Evolutionary conservation across 495 filamentous ascomycete genomes (phyloP).

Genomic region (Penicillium robsamsonii): DNA sequence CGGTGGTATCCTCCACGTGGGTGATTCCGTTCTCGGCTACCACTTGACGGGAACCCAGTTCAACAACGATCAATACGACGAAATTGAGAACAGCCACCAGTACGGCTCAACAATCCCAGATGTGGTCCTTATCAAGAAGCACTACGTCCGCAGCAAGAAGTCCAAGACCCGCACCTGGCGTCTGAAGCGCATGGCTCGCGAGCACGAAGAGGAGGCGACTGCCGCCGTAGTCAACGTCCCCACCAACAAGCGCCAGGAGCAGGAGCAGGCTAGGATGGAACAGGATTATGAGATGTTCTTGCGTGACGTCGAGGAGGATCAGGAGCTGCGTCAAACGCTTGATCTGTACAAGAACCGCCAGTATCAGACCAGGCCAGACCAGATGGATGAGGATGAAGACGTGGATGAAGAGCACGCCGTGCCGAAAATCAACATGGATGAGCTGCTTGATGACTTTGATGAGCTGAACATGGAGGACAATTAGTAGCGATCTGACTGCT

Average conservation of each 20-base stretch:
- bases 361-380: slow-evolving; percentile 44
- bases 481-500: slow-evolving; percentile 21
- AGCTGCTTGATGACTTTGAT: slow-evolving; percentile 87
- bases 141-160: slow-evolving; percentile 84
- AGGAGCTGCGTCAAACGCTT: slow-evolving; percentile 77
- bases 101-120: slow-evolving; percentile 81
- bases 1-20: slow-evolving; percentile 79
- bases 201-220: slow-evolving; percentile 68
- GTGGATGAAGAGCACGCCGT: slow-evolving; percentile 58
- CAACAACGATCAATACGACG: slow-evolving; percentile 83
- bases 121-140: slow-evolving; percentile 93
- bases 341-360: slow-evolving; percentile 76
- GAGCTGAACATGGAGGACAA: slow-evolving; percentile 52
- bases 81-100: slow-evolving; percentile 64
- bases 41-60: slow-evolving; percentile 83
- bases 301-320: slow-evolving; percentile 92
- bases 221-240: slow-evolving; percentile 23
- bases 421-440: slow-evolving; percentile 77
- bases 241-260: slow-evolving; percentile 56
- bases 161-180: slow-evolving; percentile 86
- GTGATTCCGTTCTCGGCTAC: slow-evolving; percentile 91
- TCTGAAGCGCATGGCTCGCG: slow-evolving; percentile 86
- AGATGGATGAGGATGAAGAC: slow-evolving; percentile 62
- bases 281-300: slow-evolving; percentile 96
- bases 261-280: slow-evolving; percentile 78